Base-by-base conservation (phyloP, 805 yeast genomes). In the Starmerella tilneyi region DNA sequence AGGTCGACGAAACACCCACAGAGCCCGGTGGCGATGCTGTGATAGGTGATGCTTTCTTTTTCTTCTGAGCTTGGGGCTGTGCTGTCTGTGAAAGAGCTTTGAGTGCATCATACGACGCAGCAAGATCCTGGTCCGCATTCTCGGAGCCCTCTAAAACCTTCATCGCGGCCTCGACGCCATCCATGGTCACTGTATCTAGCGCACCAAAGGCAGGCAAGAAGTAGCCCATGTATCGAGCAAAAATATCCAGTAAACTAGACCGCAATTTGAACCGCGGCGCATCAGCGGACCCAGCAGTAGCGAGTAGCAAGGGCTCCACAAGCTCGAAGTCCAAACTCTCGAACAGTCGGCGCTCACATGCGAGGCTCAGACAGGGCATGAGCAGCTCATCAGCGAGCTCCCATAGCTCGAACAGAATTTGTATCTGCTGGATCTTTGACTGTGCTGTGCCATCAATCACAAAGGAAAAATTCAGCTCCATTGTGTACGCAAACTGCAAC, bases 331-430 rank as follows among this genome's bases (percentile, higher is more conserved):
- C 47, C 5, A 53, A 11, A 37, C 43, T 43, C 20, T 54, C 52
- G 13, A 53, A 43, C 16, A 55, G 43, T 17, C 36, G 41, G 9
- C 35, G 29, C 43, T 54, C 55, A 21, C 57, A 50, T 3, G 22
- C 44, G 1, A 12, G n/a, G 13, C 38, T 36, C 17, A 56, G 44
- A 12, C 31, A 29, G 13, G 43, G 15, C 44, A 55, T 43, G 29
- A 54, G 32, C n/a, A 56, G 52, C 47, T 46, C 50, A 31, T 53
- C 52, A 7, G 55, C 53, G 6, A 45, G 33, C 8, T 37, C 44
- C 54, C 55, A 53, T n/a, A 56, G 36, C 13, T 46, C 53, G 20
- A 52, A 40, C 1, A 55, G 40, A 13, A 29, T 16, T n/a, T 51
- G 41, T 6, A 36, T 37, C 12, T 26, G 39, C 24, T 23, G 41